phyloP scores from a whole-genome alignment of 106 monocot genomes.

The Acorus gramineus region DNA sequence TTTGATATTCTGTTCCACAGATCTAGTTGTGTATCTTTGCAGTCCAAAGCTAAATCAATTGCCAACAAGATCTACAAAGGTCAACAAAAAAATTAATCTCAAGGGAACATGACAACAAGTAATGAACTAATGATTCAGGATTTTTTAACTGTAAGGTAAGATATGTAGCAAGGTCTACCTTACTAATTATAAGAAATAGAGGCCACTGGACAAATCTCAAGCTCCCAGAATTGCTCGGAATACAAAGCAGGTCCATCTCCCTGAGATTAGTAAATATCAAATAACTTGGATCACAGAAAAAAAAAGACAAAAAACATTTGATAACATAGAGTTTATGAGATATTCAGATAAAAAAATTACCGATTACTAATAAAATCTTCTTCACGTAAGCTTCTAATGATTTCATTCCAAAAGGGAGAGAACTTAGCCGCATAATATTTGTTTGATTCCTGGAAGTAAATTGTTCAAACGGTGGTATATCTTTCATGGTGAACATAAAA shows the following conservation, averaged over 20 bases:
- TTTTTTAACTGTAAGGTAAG: too few relatives aligned
- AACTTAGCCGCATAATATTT: constrained; percentile 68
- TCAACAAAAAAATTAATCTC: neutral
- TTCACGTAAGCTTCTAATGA: constrained; percentile 89
- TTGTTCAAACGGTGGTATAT: too few relatives aligned
- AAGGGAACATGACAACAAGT: neutral
- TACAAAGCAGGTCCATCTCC: constrained; percentile 87
- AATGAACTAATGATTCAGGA: neutral
- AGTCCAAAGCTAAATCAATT: constrained; percentile 59
- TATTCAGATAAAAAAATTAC: constrained; percentile 15
- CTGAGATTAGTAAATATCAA: constrained; percentile 20
- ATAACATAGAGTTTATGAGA: neutral
- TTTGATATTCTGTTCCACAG: constrained; percentile 76
- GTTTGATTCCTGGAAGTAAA: constrained; percentile 17
- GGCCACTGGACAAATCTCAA: constrained; percentile 94
- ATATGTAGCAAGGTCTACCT: constrained; percentile 29
- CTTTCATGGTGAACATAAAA: too few relatives aligned
- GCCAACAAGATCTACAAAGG: constrained; percentile 58
- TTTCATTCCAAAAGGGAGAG: constrained; percentile 98
- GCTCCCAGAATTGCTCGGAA: constrained; percentile 80
- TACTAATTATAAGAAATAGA: constrained; percentile 87
- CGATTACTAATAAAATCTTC: constrained; percentile 92
- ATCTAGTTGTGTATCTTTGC: constrained; percentile 57
- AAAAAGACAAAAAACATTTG: neutral
- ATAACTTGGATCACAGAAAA: neutral